Base-by-base conservation (phyloP, 441 rosid species). In the Brassica balearica region DNA sequence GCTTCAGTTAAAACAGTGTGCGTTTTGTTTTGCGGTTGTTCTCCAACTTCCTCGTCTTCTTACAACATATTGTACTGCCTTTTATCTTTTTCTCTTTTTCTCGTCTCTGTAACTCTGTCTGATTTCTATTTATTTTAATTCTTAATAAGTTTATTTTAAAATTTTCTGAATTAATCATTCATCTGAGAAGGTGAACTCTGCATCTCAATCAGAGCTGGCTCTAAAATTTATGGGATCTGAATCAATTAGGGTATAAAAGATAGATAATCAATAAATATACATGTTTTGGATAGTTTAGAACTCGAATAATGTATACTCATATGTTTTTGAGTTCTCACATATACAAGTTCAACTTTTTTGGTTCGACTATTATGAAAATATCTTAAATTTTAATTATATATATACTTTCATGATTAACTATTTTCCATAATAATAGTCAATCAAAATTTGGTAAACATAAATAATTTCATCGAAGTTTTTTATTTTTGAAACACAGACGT, bases 11-110 rank as follows among this genome's bases (percentile, higher is more conserved):
- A 70, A 59, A 71, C 46, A 61, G 60, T 43, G 60, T 72, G 22
- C 22, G 63, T 65, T 74, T 56, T 9, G 38, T 66, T 75, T 75
- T 67, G 78, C 46, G 72, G 78, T 36, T 75, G 59, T 67, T 36
- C 71, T 74, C 25, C 65, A 74, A 55, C 65, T 65, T 73, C 62
- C 48, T 63, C 41, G 9, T 34, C 41, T 34, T 62, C 66, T 19
- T 20, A 58, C 29, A 58, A 43, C 12, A 36, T 53, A 53, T 2
- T 59, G 38, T 34, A 34, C 38, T 6, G 32, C 7, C 6, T 25
- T 11, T 3, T 46, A 41, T 41, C 2, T 23, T 60, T 3, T 23
- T 46, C 46, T 8, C 1, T 34, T 9, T 20, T 10, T 29, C 15
- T 6, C 27, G 46, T 72, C 60, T 60, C 1, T 61, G 14, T 46